Base-by-base conservation (phyloP, 495 filamentous ascomycete species). In the Xylaria castorea region DNA sequence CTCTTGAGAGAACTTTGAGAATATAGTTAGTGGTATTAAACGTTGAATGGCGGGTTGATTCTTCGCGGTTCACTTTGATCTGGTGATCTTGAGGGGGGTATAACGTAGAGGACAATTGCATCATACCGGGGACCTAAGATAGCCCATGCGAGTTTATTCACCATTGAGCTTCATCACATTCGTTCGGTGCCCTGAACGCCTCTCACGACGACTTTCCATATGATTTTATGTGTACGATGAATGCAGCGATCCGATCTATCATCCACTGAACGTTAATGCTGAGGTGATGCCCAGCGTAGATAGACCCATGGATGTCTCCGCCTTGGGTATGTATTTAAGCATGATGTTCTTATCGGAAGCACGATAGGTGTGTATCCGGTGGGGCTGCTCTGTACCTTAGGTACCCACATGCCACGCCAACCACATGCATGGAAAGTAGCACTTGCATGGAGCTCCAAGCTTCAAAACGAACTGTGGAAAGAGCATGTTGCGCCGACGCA, bases 401-500 rank as follows among this genome's bases (percentile, higher is more conserved):
- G 42, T 18, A 6, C 36, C 34, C 7, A 8, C 38, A 42, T 42
- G 18, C 9, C 20, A 40, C 32, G 20, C 58, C 32, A 11, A 62
- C 30, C 20, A 22, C 18, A 62, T 62, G 55, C 32, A 38, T 25
- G 60, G 20, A 36, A 14, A 25, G 50, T 53, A 25, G 50, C 50
- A 53, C 51, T 55, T 55, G 51, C 51, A 60, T 60, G 32, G 57
- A 66, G 63, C 63, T 66, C 40, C 12, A 22, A 63, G 58, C 44
- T 40, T 46, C 58, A 63, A 62, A 63, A 18, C 40, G n/a, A 53
- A 50, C 30, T 34, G 32, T 40, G 32, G 36, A 42, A n/a, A 34
- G n/a, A 38, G 58, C 44, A 44, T 42, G 32, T 63, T 63, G 68
- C 68, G 68, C 68, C 55, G n/a, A 61, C 30, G 5, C 4, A 51